phyloP scores from a whole-genome alignment of 306 rosid genomes.

The Sesbania bispinosa region DNA sequence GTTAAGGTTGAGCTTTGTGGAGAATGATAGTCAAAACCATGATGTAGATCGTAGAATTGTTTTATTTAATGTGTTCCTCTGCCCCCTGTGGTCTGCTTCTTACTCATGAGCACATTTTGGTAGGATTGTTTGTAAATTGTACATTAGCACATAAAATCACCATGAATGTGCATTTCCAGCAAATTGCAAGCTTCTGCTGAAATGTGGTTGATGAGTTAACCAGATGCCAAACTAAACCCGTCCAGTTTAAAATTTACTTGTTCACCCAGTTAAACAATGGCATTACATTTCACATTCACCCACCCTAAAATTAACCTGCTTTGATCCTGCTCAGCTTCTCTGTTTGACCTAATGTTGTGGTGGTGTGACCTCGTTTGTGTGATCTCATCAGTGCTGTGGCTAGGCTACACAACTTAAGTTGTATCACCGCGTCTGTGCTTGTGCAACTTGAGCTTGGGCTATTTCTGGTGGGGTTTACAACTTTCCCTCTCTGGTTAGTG shows the following conservation, averaged over 20 bases:
- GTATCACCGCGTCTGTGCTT: not conserved
- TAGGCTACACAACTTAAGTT: not conserved
- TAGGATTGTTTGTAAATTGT: not conserved
- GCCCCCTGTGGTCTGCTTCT: not conserved
- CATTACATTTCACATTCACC: not conserved
- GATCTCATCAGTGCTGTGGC: not conserved
- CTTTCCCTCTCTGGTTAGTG: conserved; percentile 13
- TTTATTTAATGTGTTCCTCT: not conserved
- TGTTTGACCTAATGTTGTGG: not conserved
- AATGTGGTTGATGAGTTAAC: not conserved
- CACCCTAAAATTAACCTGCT: not conserved
- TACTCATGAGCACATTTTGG: not conserved
- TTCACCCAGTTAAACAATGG: not conserved
- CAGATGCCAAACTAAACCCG: too few species aligned
- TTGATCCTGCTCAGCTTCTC: not conserved
- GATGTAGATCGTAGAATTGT: not conserved
- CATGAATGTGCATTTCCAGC: not conserved
- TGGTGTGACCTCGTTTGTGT: not conserved
- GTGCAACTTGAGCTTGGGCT: not conserved
- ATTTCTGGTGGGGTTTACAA: not conserved
- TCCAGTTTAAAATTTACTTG: not conserved
- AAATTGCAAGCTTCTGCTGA: not conserved
- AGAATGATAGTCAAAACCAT: not conserved
- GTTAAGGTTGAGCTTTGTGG: not conserved
- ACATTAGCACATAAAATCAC: not conserved